Conservation (phyloP, 495 filamentous ascomycete genomes). For the Xylaria curta region DNA sequence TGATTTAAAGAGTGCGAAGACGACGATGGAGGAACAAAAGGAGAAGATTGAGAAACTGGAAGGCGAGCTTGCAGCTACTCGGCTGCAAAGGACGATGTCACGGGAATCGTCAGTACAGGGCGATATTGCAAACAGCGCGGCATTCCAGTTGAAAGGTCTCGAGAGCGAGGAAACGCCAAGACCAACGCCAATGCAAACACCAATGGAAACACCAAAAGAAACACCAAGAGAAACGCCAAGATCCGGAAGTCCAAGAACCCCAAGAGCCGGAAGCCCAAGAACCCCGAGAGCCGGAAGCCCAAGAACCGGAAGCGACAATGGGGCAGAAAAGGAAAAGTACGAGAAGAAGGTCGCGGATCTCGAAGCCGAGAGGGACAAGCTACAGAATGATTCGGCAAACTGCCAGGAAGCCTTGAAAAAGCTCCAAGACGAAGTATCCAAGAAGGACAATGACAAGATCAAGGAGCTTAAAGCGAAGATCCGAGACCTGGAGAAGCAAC, state of each 20-base stretch:
- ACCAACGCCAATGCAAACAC: too few species aligned
- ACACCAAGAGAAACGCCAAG: too few species aligned
- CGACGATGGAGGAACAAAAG: neutral
- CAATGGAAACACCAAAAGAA: too few species aligned
- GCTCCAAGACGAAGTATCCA: constrained; percentile 9
- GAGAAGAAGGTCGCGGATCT: neutral
- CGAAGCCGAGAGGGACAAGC: neutral
- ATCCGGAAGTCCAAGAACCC: too few species aligned
- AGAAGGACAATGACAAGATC: constrained; percentile 6
- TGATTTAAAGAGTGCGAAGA: neutral
- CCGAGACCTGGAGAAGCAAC: constrained; percentile 16
- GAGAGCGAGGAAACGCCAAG: too few species aligned
- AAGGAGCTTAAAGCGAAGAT: neutral
- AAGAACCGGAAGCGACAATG: neutral
- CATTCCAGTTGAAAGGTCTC: neutral
- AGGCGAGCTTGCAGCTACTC: neutral
- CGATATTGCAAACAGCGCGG: neutral
- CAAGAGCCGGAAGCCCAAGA: neutral
- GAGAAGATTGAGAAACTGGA: neutral
- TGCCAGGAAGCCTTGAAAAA: constrained; percentile 13
- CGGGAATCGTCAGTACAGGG: neutral
- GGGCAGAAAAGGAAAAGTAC: neutral
- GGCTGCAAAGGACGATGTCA: neutral
- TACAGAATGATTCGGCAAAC: neutral
- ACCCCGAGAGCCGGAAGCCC: neutral